These are phyloP conservation scores for Neurospora cerealis DNA, from an alignment of 495 filamentous ascomycete species.

Conservation along the genomic window DNA sequence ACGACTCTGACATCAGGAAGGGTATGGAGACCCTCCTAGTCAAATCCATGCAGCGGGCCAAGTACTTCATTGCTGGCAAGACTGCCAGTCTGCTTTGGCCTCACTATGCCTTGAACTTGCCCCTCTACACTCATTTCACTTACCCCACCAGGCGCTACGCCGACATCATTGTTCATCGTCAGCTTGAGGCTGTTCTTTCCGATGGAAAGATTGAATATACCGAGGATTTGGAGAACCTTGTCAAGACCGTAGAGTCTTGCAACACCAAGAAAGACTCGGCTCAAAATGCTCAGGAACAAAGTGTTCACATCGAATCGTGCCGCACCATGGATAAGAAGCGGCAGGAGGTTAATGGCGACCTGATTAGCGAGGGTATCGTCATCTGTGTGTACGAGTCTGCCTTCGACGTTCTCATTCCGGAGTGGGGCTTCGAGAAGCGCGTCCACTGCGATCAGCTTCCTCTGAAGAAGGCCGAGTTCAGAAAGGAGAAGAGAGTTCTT, in stretches of 20 bases:
- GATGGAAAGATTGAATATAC: constrained; percentile 73
- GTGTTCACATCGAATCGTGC: constrained; percentile 96
- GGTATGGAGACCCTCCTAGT: constrained; percentile 93
- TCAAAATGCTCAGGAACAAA: constrained; percentile 94
- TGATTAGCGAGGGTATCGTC: constrained; percentile 95
- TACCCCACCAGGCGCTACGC: constrained; percentile 91
- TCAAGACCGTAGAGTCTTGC: constrained; percentile 89
- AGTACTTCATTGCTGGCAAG: constrained; percentile 80
- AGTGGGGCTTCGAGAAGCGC: constrained; percentile 97
- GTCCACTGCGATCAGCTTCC: constrained; percentile 98
- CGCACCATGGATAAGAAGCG: constrained; percentile 84
- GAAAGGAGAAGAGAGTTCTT: constrained; percentile 85
- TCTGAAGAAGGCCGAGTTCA: constrained; percentile 95
- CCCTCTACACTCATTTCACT: constrained; percentile 95
- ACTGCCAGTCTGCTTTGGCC: constrained; percentile 60
- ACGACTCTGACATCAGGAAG: constrained; percentile 81
- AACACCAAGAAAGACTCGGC: constrained; percentile 99
- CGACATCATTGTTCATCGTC: constrained; percentile 90
- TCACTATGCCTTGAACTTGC: constrained; percentile 87
- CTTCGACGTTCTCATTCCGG: constrained; percentile 95
- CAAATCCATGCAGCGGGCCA: constrained; percentile 92
- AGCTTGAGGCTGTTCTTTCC: constrained; percentile 80
- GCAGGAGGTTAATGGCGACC: constrained; percentile 74
- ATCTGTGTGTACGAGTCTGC: constrained; percentile 97
- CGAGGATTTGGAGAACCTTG: constrained; percentile 78